These are phyloP conservation scores for Rosa chinensis DNA, from an alignment of 306 rosid genomes.

Conservation along the genomic window DNA sequence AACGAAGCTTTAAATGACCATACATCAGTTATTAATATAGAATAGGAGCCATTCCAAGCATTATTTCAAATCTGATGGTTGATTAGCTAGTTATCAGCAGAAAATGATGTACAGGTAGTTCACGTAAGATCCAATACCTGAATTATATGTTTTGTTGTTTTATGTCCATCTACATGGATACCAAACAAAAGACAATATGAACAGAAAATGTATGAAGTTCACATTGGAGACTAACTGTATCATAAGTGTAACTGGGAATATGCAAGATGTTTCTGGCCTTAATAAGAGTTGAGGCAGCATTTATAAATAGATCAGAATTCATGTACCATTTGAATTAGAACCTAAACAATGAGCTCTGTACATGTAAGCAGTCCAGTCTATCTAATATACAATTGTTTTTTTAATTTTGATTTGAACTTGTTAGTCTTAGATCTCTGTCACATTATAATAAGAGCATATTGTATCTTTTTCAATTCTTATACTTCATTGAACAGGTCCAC, in stretches of 20 bases:
- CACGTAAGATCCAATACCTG: background rate
- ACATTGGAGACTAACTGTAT: background rate
- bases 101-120: background rate
- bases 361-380: background rate
- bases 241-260: background rate
- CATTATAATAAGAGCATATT: background rate
- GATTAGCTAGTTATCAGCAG: background rate
- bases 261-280: background rate
- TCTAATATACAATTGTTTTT: background rate
- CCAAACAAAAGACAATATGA: background rate
- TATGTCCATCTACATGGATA: constrained; percentile 6
- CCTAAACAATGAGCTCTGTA: background rate
- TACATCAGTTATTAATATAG: too few species aligned
- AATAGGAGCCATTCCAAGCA: background rate
- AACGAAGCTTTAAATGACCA: background rate
- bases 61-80: background rate
- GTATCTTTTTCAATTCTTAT: constrained; percentile 7
- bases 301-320: background rate
- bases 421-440: background rate
- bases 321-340: background rate
- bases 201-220: background rate
- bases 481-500: constrained; percentile 55
- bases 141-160: background rate
- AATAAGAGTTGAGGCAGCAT: background rate
- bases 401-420: background rate